Percentiles rank a stretch among this genome's conserved stretches.
These are phyloP conservation scores for Wickerhamiella sergipiensis DNA, from an alignment of 805 yeast species.

Conservation along the genomic window DNA sequence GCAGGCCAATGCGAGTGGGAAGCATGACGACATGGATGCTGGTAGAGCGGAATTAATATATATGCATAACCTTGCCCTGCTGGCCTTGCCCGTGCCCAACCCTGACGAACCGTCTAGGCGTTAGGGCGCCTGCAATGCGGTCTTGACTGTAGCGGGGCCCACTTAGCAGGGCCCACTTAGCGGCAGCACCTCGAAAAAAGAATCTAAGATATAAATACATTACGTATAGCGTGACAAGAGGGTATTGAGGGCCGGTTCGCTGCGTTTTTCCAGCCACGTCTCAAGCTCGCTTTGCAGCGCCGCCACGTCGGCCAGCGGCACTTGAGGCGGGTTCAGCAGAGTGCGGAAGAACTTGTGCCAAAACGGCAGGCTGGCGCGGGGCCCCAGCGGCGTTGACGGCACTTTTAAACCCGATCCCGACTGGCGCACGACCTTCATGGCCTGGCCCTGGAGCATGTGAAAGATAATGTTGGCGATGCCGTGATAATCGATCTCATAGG, in stretches of 20 bases:
- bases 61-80: not conserved
- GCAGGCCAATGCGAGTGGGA: not conserved
- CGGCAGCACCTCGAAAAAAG: too few species aligned
- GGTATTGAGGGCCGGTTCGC: not conserved
- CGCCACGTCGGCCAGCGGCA: conserved; percentile 32
- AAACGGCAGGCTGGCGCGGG: conserved; percentile 17
- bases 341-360: conserved; percentile 58
- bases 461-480: conserved; percentile 70
- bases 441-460: conserved; percentile 32
- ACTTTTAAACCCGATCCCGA: not conserved
- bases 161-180: too few species aligned
- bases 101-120: too few species aligned
- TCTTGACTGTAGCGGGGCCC: too few species aligned
- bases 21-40: not conserved
- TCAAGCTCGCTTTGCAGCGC: conserved; percentile 30
- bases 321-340: conserved; percentile 42
- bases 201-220: not conserved
- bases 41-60: not conserved
- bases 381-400: not conserved
- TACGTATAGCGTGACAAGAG: not conserved
- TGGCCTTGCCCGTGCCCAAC: too few species aligned
- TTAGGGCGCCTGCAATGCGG: too few species aligned
- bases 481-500: conserved; percentile 67
- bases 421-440: not conserved
- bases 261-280: conserved; percentile 26